Percentiles rank a stretch among this genome's conserved stretches.
phyloP scores from a whole-genome alignment of 768 basidiomycete genomes.

The Sarcomyxa edulis region DNA sequence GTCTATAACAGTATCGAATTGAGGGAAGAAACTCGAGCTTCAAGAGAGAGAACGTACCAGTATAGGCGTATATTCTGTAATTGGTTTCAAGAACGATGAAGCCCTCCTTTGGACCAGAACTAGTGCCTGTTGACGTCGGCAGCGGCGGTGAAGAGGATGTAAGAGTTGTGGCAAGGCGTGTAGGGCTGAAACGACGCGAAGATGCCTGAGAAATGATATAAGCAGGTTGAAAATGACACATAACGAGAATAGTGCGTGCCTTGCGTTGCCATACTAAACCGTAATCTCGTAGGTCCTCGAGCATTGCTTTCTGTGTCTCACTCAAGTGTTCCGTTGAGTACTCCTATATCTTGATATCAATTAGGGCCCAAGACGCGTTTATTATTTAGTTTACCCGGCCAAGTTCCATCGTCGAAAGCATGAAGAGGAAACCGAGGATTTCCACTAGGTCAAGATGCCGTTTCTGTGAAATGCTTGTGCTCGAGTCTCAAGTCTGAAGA shows the following conservation, averaged over 20 bases:
- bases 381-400: conserved; percentile 64
- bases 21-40: conserved; percentile 15
- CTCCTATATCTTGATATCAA: no score
- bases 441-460: conserved; percentile 90
- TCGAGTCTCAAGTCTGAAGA: conserved; percentile 13
- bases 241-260: conserved; percentile 34
- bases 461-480: conserved; percentile 41
- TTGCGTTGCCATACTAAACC: conserved; percentile 88
- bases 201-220: conserved; percentile 42
- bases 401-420: conserved; percentile 95
- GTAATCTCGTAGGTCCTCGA: conserved; percentile 90
- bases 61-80: conserved; percentile 97
- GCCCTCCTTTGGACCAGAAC: conserved; percentile 61
- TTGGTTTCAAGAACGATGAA: conserved; percentile 98
- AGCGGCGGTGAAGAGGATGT: conserved; percentile 86
- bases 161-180: conserved; percentile 89
- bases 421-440: conserved; percentile 91
- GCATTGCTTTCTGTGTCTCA: conserved; percentile 77
- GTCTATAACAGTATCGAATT: conserved; percentile 38
- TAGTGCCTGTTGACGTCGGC: conserved; percentile 55
- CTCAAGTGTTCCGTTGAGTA: conserved; percentile 83
- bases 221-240: conserved; percentile 16
- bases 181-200: conserved; percentile 86
- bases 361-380: no score
- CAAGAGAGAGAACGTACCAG: conserved; percentile 48